Evolutionary conservation across 768 basidiomycete genomes (phyloP), one percentile per base, ranked within the genome.

Genomic region (Mrakia gelida): DNA sequence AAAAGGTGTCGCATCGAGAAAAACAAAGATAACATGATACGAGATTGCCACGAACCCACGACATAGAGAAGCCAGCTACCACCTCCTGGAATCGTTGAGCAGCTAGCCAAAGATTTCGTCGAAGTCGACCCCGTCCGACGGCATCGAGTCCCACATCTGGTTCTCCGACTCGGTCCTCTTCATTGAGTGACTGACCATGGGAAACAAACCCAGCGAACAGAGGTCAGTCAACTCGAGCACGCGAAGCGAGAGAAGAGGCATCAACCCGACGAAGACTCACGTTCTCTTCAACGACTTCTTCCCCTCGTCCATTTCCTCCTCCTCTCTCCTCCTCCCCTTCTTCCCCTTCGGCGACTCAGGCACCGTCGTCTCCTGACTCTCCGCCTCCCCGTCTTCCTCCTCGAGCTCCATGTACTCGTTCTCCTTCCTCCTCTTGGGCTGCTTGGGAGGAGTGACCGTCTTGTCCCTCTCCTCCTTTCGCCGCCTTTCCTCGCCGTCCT

Each of bases 301-400:
- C 65, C 65, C 38, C 34, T 9, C 38, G 34, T 32, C 65, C 18
- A 0, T 2, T 71, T 28, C 23, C n/a, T 71, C 70, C 23, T 28
- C 26, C n/a, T 52, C 49, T n/a, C 16, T 72, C 26, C 43, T 28
- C 71, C 45, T 49, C 70, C n/a, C 65, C 38, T 67, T 67, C 65
- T 28, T 72, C 71, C 52, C 28, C 49, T 54, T 49, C 49, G 71
- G 16, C 49, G 45, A 30, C 71, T 30, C 49, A 21, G 49, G 49
- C 4, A n/a, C 49, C 28, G 23, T 32, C 49, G 13, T 52, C 71
- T n/a, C 30, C n/a, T 52, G 23, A 18, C 49, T 30, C 45, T 52
- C 71, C 3, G 8, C 43, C 10, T 26, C n/a, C 9, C 49, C n/a
- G n/a, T n/a, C 45, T 9, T 49, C 45, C 34, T 49, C 38, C 9